Conservation (phyloP, 2,329 filamentous ascomycete species). For the Tolypocladium tundrense region DNA sequence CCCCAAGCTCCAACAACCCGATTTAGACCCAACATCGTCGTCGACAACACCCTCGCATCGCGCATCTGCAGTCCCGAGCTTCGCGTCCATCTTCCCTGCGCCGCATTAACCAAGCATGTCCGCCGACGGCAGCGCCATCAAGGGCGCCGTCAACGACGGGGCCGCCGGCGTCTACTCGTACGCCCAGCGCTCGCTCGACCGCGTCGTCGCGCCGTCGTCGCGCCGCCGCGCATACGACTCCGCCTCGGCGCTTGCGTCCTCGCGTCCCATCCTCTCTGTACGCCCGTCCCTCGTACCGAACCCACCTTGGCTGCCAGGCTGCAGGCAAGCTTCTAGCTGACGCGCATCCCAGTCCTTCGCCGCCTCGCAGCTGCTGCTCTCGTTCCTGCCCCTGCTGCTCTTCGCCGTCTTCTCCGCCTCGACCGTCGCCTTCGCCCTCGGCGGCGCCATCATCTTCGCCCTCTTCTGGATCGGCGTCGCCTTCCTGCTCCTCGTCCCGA, state of each 20-base stretch:
- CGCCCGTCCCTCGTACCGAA: slow-evolving; percentile 13
- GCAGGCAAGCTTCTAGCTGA: not conserved
- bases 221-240: slow-evolving; percentile 46
- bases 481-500: slow-evolving; percentile 56
- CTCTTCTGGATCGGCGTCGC: slow-evolving; percentile 59
- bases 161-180: slow-evolving; percentile 27
- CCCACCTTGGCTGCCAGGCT: not conserved
- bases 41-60: not conserved
- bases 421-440: slow-evolving; percentile 50
- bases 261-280: slow-evolving; percentile 62
- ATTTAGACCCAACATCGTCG: not conserved
- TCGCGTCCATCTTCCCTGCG: not conserved
- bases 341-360: slow-evolving; percentile 50
- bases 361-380: slow-evolving; percentile 52
- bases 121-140: slow-evolving; percentile 5
- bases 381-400: slow-evolving; percentile 55
- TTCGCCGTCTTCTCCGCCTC: slow-evolving; percentile 58
- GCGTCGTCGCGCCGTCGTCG: slow-evolving; percentile 48
- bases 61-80: not conserved
- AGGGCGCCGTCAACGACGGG: slow-evolving; percentile 17
- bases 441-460: slow-evolving; percentile 53
- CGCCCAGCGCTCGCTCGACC: slow-evolving; percentile 34
- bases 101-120: not conserved
- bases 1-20: not conserved
- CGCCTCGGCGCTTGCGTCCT: slow-evolving; percentile 44